Conservation (phyloP, 2,329 filamentous ascomycete genomes). For the Thyridium curvatum region DNA sequence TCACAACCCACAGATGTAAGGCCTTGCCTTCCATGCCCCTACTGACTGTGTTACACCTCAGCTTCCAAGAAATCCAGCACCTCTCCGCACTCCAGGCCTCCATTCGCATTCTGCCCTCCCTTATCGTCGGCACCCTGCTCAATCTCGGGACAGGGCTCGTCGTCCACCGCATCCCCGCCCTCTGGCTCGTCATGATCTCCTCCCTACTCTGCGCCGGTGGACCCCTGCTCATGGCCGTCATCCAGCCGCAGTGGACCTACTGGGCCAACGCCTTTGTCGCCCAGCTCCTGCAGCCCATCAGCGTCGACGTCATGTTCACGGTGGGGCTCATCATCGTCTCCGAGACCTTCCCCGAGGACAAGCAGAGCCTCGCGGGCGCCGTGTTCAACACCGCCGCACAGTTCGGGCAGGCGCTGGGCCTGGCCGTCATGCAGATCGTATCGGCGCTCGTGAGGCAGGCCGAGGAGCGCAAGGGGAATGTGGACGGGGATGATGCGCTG, state of each 20-base stretch:
- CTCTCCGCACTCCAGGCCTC: constrained; percentile 37
- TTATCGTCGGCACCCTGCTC: constrained; percentile 34
- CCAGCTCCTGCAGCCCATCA: constrained; percentile 33
- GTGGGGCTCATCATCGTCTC: constrained; percentile 48
- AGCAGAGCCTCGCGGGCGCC: constrained; percentile 52
- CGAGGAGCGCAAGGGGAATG: too few species aligned
- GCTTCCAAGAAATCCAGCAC: constrained; percentile 44
- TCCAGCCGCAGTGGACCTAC: constrained; percentile 40
- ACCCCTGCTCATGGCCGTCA: constrained; percentile 49
- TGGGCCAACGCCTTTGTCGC: constrained; percentile 40
- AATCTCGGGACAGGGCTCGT: constrained; percentile 39
- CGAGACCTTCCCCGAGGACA: constrained; percentile 47
- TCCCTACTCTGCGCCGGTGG: constrained; percentile 34
- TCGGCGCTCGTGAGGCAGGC: too few species aligned
- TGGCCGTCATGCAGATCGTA: neutral
- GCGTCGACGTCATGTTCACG: constrained; percentile 45
- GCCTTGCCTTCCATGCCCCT: neutral
- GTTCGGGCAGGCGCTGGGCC: constrained; percentile 21
- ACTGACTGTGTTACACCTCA: constrained; percentile 8
- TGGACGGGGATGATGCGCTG: neutral
- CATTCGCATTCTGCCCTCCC: constrained; percentile 36
- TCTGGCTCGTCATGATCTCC: constrained; percentile 30
- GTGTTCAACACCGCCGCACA: constrained; percentile 55
- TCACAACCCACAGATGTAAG: neutral
- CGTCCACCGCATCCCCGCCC: constrained; percentile 31